These are phyloP conservation scores for Avicennia marina DNA, from an alignment of 257 asterid species.

Conservation along the genomic window DNA sequence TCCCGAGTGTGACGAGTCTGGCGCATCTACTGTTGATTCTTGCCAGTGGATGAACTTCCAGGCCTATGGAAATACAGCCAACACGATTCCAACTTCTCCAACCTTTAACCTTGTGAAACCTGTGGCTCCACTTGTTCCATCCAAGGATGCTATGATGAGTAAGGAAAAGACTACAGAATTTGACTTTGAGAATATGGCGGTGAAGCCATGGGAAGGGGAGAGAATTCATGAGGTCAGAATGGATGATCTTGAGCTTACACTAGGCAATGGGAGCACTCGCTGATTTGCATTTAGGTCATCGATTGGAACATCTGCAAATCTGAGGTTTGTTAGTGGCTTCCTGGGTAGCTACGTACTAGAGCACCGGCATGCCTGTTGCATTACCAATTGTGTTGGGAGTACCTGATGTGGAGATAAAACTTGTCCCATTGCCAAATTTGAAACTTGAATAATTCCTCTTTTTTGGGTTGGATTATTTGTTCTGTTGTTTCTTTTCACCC, in stretches of 20 bases:
- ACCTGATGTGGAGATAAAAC: conserved; percentile 8
- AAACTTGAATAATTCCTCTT: conserved; percentile 12
- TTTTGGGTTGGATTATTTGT: conserved; percentile 24
- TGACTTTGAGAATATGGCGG: conserved; percentile 52
- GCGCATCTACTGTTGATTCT: conserved; percentile 71
- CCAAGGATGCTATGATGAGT: conserved; percentile 35
- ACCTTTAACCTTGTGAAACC: conserved; percentile 82
- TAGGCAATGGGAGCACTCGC: conserved; percentile 34
- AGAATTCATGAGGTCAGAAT: conserved; percentile 84
- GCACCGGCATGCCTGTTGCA: background rate
- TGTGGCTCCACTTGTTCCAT: conserved; percentile 28
- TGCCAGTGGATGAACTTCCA: conserved; percentile 93
- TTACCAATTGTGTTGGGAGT: background rate
- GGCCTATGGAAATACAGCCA: conserved; percentile 35
- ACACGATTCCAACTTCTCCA: conserved; percentile 61
- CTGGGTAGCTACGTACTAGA: background rate
- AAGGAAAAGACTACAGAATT: conserved; percentile 67
- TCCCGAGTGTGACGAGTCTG: conserved; percentile 94
- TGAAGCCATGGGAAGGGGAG: conserved; percentile 99
- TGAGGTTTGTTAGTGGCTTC: background rate
- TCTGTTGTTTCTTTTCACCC: conserved; percentile 14
- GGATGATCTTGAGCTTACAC: conserved; percentile 89
- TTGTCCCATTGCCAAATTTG: conserved; percentile 1
- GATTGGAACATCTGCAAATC: background rate
- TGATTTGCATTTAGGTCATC: background rate